phyloP scores from a whole-genome alignment of 306 rosid species.

The Sicyos baderoa region DNA sequence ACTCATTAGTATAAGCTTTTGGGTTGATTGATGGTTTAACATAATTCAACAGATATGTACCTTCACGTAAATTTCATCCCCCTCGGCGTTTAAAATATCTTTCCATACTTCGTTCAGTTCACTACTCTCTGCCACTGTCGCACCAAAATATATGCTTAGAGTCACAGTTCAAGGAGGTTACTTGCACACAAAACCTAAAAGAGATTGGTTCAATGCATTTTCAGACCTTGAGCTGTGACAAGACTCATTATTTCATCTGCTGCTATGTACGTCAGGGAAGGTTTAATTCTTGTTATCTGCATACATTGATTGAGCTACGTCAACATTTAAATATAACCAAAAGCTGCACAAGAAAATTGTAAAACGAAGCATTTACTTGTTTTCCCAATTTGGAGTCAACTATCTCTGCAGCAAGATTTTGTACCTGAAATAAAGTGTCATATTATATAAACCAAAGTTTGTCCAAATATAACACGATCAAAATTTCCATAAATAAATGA shows the following conservation, averaged over 20 bases:
- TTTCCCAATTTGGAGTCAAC: slow-evolving; percentile 82
- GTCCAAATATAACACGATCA: not conserved
- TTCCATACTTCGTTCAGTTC: slow-evolving; percentile 93
- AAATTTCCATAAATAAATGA: slow-evolving; percentile 16
- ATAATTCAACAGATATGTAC: no score
- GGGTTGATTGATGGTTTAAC: no score
- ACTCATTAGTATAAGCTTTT: no score
- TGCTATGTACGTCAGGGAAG: slow-evolving; percentile 73
- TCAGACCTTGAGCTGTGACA: slow-evolving; percentile 92
- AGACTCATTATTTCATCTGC: slow-evolving; percentile 96
- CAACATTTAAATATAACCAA: not conserved
- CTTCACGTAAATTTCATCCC: slow-evolving; percentile 96
- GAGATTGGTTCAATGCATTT: slow-evolving; percentile 16
- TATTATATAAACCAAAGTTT: slow-evolving; percentile 6
- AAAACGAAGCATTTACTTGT: slow-evolving; percentile 51
- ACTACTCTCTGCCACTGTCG: slow-evolving; percentile 70
- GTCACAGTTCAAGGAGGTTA: not conserved
- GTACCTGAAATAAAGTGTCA: slow-evolving; percentile 52
- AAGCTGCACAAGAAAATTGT: slow-evolving; percentile 2
- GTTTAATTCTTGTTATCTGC: slow-evolving; percentile 75
- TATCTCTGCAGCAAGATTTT: slow-evolving; percentile 84
- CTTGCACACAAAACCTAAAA: slow-evolving; percentile 13
- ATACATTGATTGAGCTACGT: slow-evolving; percentile 4
- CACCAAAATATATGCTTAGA: slow-evolving; percentile 19
- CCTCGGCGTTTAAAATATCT: slow-evolving; percentile 80